Percentiles rank a stretch among this genome's conserved stretches.
Conservation (phyloP, 768 basidiomycete genomes). For the Xanthoconium purpureum region DNA sequence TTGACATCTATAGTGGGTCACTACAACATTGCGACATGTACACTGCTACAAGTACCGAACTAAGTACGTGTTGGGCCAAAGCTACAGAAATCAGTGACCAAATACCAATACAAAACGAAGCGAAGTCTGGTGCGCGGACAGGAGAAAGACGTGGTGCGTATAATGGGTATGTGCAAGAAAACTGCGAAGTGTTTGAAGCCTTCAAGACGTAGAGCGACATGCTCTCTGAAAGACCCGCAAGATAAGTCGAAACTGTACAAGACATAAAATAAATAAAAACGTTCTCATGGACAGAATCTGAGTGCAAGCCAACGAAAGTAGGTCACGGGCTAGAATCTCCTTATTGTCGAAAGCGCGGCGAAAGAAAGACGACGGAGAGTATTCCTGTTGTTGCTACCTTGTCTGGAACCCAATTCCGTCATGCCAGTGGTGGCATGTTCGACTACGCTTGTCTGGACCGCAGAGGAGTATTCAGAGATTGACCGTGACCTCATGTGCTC, state of each 20-base stretch:
- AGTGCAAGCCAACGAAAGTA: not conserved
- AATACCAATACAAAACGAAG: conserved; percentile 18
- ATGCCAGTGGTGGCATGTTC: conserved; percentile 7
- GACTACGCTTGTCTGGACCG: conserved; percentile 8
- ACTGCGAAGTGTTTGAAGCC: not conserved
- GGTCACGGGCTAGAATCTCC: conserved; percentile 12
- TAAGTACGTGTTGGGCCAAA: not conserved
- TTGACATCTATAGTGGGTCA: too few species aligned
- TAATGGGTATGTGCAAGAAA: not conserved
- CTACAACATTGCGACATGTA: too few species aligned
- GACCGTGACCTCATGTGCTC: conserved; percentile 16
- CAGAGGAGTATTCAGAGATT: conserved; percentile 25
- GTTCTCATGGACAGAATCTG: conserved; percentile 1
- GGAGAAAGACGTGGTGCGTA: not conserved
- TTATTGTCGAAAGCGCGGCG: conserved; percentile 31
- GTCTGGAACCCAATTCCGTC: conserved; percentile 14
- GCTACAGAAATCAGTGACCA: not conserved
- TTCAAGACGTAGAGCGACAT: conserved; percentile 4
- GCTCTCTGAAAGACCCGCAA: not conserved
- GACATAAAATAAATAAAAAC: conserved; percentile 6
- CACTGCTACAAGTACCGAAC: too few species aligned
- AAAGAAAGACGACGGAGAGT: conserved; percentile 31
- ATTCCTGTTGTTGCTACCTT: conserved; percentile 15
- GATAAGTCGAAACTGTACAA: not conserved
- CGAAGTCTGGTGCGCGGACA: not conserved